Evolutionary conservation across 345 rosid genomes (phyloP).

Genomic region (Heritiera fomes): DNA sequence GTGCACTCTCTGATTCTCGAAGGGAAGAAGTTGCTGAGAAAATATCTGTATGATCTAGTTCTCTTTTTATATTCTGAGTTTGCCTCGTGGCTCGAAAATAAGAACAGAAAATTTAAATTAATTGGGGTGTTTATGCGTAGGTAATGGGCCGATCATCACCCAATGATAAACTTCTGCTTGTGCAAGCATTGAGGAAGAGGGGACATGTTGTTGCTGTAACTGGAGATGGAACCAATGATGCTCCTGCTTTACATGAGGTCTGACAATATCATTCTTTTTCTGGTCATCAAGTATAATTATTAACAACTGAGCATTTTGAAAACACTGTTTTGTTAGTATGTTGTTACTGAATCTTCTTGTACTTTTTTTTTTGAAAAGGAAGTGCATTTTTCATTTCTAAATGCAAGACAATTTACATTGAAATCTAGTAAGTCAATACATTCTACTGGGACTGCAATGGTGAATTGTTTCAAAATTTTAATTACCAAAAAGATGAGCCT

Average conservation of each 20-base stretch:
- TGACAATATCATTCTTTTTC: conserved; percentile 17
- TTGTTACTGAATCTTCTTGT: neutral
- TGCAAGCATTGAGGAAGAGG: conserved; percentile 73
- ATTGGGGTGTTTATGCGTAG: conserved; percentile 36
- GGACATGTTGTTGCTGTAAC: conserved; percentile 89
- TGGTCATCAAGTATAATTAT: neutral
- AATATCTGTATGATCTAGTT: conserved; percentile 58
- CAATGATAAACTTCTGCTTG: conserved; percentile 82
- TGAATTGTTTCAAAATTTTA: neutral
- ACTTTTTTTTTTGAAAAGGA: neutral
- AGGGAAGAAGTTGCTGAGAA: conserved; percentile 78
- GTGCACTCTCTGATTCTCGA: conserved; percentile 60
- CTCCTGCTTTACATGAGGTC: conserved; percentile 94
- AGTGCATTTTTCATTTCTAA: neutral
- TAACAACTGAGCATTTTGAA: neutral
- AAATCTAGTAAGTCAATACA: neutral
- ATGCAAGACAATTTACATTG: neutral
- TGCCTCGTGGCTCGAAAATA: neutral
- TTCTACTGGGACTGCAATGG: neutral
- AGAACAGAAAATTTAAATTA: conserved; percentile 9
- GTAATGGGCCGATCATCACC: conserved; percentile 98
- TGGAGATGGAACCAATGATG: conserved; percentile 95
- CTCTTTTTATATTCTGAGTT: conserved; percentile 1
- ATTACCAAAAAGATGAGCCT: neutral
- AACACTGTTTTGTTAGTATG: neutral